Percentiles rank a stretch among this genome's conserved stretches.
Evolutionary conservation across 2,329 filamentous ascomycete genomes (phyloP).

Genomic region (Neopestalotiopsis sp.): DNA sequence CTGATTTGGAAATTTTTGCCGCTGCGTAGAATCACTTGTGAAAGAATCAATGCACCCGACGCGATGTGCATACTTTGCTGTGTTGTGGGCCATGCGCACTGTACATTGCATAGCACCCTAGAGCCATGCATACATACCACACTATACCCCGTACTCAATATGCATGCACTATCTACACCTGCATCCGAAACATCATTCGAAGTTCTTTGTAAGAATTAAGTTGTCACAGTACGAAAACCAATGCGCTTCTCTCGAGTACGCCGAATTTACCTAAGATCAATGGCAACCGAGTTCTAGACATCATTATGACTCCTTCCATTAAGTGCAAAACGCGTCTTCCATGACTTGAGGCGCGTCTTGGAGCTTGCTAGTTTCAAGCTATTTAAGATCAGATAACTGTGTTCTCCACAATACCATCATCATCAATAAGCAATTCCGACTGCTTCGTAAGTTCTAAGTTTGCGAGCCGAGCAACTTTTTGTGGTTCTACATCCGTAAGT

Average conservation of each 20-base stretch:
- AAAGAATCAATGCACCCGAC: too few species aligned
- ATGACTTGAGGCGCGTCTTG: neutral
- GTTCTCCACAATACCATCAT: slow-evolving; percentile 13
- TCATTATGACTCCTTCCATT: neutral
- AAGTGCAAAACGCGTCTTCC: slow-evolving; percentile 4
- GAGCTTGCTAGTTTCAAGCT: slow-evolving; percentile 5
- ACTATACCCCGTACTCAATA: too few species aligned
- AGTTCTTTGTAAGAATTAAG: neutral
- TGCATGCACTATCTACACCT: too few species aligned
- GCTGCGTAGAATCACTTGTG: too few species aligned
- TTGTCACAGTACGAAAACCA: neutral
- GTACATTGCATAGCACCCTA: too few species aligned
- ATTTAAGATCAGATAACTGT: slow-evolving; percentile 10
- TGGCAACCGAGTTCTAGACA: neutral
- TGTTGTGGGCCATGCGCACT: too few species aligned
- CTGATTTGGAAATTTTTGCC: neutral
- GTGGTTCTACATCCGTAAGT: slow-evolving; percentile 9
- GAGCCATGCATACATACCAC: too few species aligned
- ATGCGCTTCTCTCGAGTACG: neutral
- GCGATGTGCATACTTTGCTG: too few species aligned
- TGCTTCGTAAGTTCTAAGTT: neutral
- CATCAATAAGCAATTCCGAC: slow-evolving; percentile 15
- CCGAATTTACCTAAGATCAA: neutral
- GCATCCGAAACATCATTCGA: too few species aligned
- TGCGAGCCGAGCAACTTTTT: neutral